Evolutionary conservation across 1,139 yeast genomes (phyloP).

Genomic region (Scheffersomyces segobiensis): DNA sequence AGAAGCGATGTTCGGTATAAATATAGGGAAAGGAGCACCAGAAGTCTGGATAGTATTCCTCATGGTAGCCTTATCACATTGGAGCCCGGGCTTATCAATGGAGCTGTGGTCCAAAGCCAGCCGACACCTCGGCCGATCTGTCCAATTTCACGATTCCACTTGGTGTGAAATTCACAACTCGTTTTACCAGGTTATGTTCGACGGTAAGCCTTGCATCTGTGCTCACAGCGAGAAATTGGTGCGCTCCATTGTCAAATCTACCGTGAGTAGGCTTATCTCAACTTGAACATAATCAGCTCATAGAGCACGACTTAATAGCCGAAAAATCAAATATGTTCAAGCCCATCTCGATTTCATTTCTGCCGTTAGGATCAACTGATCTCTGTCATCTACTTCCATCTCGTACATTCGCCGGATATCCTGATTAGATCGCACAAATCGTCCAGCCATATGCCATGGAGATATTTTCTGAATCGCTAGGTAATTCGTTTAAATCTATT

Average conservation of each 20-base stretch:
- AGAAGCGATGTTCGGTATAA: no score
- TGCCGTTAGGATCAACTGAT: no score
- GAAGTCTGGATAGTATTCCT: no score
- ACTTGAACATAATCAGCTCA: background rate
- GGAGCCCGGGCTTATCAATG: background rate
- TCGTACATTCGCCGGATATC: no score
- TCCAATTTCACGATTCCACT: background rate
- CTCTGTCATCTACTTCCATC: no score
- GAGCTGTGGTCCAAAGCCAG: background rate
- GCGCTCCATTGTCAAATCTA: background rate
- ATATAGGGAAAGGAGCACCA: no score
- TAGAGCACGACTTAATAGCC: background rate
- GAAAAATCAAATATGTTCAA: background rate
- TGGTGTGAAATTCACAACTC: background rate
- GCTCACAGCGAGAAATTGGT: background rate
- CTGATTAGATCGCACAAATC: no score
- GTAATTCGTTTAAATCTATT: no score
- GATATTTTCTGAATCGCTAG: no score
- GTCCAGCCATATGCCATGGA: no score
- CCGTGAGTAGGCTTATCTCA: background rate
- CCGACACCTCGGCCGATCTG: background rate
- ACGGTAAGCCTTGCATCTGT: background rate
- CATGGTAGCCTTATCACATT: background rate
- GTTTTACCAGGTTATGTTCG: background rate
- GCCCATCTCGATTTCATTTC: no score